These are phyloP conservation scores for Diplodia mutila DNA, from an alignment of 2,329 filamentous ascomycete species.

Conservation along the genomic window DNA sequence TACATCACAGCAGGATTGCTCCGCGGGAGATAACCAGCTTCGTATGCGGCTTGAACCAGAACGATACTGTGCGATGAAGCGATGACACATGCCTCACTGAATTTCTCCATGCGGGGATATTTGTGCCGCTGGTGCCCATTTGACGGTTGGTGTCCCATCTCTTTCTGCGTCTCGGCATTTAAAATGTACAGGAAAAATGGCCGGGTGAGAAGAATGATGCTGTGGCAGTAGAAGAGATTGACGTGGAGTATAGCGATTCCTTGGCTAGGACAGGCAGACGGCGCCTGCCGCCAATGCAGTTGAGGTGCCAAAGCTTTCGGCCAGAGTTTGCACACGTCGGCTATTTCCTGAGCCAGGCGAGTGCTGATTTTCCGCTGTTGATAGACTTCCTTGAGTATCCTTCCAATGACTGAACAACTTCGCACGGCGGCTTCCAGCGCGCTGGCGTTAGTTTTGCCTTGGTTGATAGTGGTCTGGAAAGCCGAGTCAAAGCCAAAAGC, in stretches of 20 bases:
- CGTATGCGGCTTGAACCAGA: constrained; percentile 46
- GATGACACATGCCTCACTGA: constrained; percentile 49
- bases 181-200: constrained; percentile 67
- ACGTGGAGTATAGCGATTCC: constrained; percentile 65
- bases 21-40: constrained; percentile 46
- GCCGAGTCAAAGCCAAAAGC: constrained; percentile 37
- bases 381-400: constrained; percentile 64
- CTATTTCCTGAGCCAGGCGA: constrained; percentile 60
- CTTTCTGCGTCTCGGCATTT: constrained; percentile 48
- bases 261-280: constrained; percentile 50
- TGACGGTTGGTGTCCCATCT: constrained; percentile 34
- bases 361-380: constrained; percentile 63
- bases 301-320: constrained; percentile 52
- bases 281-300: constrained; percentile 58
- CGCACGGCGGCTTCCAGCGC: constrained; percentile 61
- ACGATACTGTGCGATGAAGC: constrained; percentile 48
- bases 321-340: constrained; percentile 58
- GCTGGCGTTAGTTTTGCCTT: constrained; percentile 42
- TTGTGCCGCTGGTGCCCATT: constrained; percentile 31
- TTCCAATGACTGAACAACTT: constrained; percentile 61
- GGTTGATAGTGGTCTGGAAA: constrained; percentile 32
- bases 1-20: constrained; percentile 48
- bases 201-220: constrained; percentile 64
- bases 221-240: constrained; percentile 65
- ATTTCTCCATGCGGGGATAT: constrained; percentile 51